A percentile compares a stretch with the other conserved stretches of the same genome.
Evolutionary conservation across 140 eudicot genomes (phyloP).

Genomic region (Stevia rebaudiana): DNA sequence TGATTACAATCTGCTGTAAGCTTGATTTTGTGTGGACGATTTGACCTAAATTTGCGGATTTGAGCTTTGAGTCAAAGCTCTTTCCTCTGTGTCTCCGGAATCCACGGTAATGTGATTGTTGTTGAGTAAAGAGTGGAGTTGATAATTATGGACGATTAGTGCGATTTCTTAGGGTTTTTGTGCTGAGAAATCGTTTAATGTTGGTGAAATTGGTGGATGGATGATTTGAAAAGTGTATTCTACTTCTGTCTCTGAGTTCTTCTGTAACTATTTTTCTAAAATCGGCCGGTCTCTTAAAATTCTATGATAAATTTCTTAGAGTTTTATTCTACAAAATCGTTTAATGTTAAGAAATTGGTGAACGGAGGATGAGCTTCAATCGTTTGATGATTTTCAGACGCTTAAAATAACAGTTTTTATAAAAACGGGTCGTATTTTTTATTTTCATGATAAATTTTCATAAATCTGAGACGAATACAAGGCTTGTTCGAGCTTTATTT

Average conservation of each 20-base stretch:
- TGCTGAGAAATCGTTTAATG: neutral
- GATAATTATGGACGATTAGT: neutral
- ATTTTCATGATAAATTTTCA: neutral
- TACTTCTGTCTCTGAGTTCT: neutral
- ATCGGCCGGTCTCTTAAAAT: neutral
- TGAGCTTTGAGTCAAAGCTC: slow-evolving; percentile 29
- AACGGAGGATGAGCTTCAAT: no score
- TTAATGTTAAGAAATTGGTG: no score
- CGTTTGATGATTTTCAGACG: no score
- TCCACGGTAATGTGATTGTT: slow-evolving; percentile 25
- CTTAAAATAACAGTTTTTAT: neutral
- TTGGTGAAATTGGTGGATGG: slow-evolving; percentile 4
- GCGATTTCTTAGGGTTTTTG: slow-evolving; percentile 3
- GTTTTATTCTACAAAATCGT: no score
- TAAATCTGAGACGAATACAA: neutral
- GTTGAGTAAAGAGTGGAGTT: neutral
- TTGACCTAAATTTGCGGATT: slow-evolving; percentile 21
- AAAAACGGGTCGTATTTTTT: neutral
- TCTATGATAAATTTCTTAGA: neutral
- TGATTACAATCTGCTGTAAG: neutral
- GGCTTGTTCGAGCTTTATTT: neutral
- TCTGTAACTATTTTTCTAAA: neutral
- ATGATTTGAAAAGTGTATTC: slow-evolving; percentile 9
- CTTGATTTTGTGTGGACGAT: slow-evolving; percentile 12
- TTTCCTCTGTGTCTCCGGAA: slow-evolving; percentile 17